Base-by-base conservation (phyloP, 2,329 filamentous ascomycete genomes). In the Fusarium proliferatum region DNA sequence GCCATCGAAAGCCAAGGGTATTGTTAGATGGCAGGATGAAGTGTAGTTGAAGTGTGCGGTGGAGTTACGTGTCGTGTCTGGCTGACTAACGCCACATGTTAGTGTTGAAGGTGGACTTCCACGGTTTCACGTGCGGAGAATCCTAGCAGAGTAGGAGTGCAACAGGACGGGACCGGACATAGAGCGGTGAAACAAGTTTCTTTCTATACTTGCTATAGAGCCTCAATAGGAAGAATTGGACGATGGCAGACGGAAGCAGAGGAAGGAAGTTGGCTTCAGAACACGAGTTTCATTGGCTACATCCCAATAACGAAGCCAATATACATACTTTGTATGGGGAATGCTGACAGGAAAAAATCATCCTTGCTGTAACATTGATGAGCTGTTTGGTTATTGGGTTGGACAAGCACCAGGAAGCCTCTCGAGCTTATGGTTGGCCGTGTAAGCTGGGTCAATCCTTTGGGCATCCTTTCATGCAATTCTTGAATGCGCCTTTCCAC, bases 1-100 rank as follows among this genome's bases (percentile, higher is more conserved):
- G 16, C 42, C 23, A 33, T 52, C 16, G 23, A 28, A 30, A 45
- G 42, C 42, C 15, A 17, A 42, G n/a, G 21, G 21, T 9, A n/a
- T 33, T 62, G 26, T 36, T 52, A 56, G 64, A 43, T 68, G 64
- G 6, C 30, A 55, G 34, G 34, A 68, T 67, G 64, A 51, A 55
- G 64, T 73, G 71, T 67, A 63, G 71, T 76, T 61, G 61, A 72
- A 74, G 57, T 69, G 60, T 61, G 64, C 48, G 41, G 60, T 74
- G 60, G 64, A 64, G 43, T 58, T 57, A 26, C 19, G 64, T 60
- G 61, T 74, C 59, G 17, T 66, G 56, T 61, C 60, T 36, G 43
- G 64, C 64, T 74, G 51, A 76, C 70, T 75, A 75, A 75, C 38
- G 16, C 68, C 63, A 43, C 59, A 70, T 56, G 33, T 72, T 57